Evolutionary conservation across 2,329 filamentous ascomycete species (phyloP).

Genomic region (Fusarium hostae): DNA sequence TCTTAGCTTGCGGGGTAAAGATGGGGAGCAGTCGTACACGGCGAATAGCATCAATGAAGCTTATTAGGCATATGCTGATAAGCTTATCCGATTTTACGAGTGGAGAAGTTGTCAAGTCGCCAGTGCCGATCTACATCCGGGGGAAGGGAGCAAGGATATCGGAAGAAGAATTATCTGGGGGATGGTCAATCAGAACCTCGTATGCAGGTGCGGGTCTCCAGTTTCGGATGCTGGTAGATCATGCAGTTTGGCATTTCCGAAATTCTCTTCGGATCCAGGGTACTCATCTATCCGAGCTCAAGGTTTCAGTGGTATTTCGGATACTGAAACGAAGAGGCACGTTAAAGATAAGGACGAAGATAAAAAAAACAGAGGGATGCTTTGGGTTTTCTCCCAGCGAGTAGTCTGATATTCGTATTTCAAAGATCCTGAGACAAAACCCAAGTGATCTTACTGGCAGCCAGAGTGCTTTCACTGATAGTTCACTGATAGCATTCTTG

Average conservation of each 20-base stretch:
- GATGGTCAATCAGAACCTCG: not conserved
- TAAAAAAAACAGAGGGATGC: too few relatives aligned
- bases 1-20: not conserved
- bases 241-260: not conserved
- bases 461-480: fast-evolving
- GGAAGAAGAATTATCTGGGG: not conserved
- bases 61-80: not conserved
- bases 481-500: fast-evolving
- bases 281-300: not conserved
- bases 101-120: not conserved
- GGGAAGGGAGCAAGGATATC: not conserved
- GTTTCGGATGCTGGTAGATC: not conserved
- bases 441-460: fast-evolving
- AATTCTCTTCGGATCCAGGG: not conserved
- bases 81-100: not conserved
- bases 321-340: not conserved
- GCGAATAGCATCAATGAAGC: not conserved
- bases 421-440: fast-evolving
- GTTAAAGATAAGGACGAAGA: not conserved
- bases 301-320: not conserved
- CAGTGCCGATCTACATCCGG: not conserved
- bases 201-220: not conserved
- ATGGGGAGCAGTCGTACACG: fast-evolving
- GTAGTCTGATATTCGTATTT: too few relatives aligned
- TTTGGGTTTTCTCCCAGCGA: not conserved